These are phyloP conservation scores for Candida awuae DNA, from an alignment of 805 yeast species.

Conservation along the genomic window DNA sequence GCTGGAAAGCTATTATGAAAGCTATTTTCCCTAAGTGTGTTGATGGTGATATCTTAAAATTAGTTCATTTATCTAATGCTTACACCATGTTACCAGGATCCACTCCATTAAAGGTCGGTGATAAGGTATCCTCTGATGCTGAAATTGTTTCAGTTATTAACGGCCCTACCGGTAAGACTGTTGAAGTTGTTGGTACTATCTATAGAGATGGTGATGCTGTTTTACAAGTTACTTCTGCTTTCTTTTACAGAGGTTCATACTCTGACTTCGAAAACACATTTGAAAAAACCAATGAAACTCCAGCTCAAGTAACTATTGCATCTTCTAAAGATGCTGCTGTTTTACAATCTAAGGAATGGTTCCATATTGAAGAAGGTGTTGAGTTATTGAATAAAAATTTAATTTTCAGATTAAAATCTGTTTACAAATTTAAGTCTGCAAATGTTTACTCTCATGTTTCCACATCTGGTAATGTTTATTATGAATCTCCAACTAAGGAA, in stretches of 20 bases:
- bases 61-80: constrained; percentile 92
- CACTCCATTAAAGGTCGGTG: constrained; percentile 81
- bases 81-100: constrained; percentile 92
- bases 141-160: constrained; percentile 82
- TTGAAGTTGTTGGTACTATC: constrained; percentile 88
- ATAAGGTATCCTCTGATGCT: constrained; percentile 74
- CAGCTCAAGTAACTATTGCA: constrained; percentile 66
- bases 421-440: constrained; percentile 71
- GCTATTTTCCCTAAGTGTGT: constrained; percentile 95
- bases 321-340: constrained; percentile 88
- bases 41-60: constrained; percentile 90
- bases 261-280: constrained; percentile 85
- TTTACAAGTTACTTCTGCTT: constrained; percentile 89
- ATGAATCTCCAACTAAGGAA: constrained; percentile 91
- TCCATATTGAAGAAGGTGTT: constrained; percentile 66
- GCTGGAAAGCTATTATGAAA: constrained; percentile 97
- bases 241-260: constrained; percentile 94
- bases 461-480: constrained; percentile 76
- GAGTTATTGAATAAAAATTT: constrained; percentile 73
- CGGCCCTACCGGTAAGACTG: constrained; percentile 90
- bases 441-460: constrained; percentile 68
- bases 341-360: constrained; percentile 95
- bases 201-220: constrained; percentile 70
- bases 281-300: constrained; percentile 79
- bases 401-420: constrained; percentile 83